Conservation (phyloP, 129 eudicot species). For the Flaveria trinervia region DNA sequence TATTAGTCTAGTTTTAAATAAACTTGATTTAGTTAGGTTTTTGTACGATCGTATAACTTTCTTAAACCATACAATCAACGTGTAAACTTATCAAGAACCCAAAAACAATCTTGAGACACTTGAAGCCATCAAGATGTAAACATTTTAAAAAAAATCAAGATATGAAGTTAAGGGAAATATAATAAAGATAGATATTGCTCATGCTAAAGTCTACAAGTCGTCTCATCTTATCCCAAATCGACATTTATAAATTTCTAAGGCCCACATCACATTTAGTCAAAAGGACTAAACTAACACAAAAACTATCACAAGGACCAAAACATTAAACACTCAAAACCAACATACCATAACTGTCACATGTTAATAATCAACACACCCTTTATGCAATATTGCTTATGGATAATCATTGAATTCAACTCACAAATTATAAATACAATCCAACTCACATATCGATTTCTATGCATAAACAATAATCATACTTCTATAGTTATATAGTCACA, state of each 20-base stretch:
- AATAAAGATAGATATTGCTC: neutral
- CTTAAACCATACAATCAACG: too few species aligned
- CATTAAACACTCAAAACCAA: neutral
- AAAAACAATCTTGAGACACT: too few species aligned
- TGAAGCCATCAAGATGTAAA: too few species aligned
- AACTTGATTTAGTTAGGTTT: too few species aligned
- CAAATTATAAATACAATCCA: conserved; percentile 14
- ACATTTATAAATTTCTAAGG: neutral
- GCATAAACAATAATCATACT: neutral
- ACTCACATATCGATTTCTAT: neutral
- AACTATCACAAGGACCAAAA: neutral
- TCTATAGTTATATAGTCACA: neutral
- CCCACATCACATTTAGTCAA: neutral
- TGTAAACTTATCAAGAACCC: too few species aligned
- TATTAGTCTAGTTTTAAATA: too few species aligned
- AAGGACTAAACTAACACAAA: neutral
- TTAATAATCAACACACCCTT: neutral
- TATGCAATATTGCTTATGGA: conserved; percentile 3
- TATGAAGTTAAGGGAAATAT: neutral
- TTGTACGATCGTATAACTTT: too few species aligned
- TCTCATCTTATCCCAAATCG: neutral
- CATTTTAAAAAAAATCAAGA: neutral
- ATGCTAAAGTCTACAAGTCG: neutral
- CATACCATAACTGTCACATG: neutral
- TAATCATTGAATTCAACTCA: conserved; percentile 9